These are phyloP conservation scores for Wolfiporia cocos DNA, from an alignment of 1,284 basidiomycete genomes.

Conservation along the genomic window DNA sequence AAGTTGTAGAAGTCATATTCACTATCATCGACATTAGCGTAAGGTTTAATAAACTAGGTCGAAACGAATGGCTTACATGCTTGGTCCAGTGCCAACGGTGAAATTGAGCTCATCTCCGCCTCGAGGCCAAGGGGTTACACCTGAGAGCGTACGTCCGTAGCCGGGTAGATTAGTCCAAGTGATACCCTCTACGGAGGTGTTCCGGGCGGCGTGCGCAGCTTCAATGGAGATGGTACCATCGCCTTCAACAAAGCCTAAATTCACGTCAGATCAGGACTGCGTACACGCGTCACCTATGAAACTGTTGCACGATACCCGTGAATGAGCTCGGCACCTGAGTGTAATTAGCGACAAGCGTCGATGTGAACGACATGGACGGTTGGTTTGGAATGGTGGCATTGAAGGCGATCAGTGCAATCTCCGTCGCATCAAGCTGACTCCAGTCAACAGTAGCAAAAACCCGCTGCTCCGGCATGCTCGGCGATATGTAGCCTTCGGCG, in stretches of 20 bases:
- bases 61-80: conserved; percentile 51
- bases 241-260: conserved; percentile 57
- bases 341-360: conserved; percentile 36
- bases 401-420: conserved; percentile 40
- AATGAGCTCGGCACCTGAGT: conserved; percentile 36
- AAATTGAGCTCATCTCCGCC: conserved; percentile 47
- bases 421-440: conserved; percentile 40
- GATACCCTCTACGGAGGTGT: conserved; percentile 44
- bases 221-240: conserved; percentile 61
- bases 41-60: too few relatives aligned
- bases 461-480: conserved; percentile 43
- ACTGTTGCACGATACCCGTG: conserved; percentile 29
- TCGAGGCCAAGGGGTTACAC: conserved; percentile 55
- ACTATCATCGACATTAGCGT: too few relatives aligned
- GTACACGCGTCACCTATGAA: too few relatives aligned
- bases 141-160: conserved; percentile 53
- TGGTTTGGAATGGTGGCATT: conserved; percentile 37
- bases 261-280: too few relatives aligned
- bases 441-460: conserved; percentile 59
- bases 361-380: conserved; percentile 29
- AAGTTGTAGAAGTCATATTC: conserved; percentile 63
- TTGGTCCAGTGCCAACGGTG: conserved; percentile 52
- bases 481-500: conserved; percentile 42
- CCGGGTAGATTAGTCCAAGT: conserved; percentile 55
- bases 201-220: conserved; percentile 49